Evolutionary conservation across 176 grass and related monocot species (phyloP).

Genomic region (Triticum urartu): DNA sequence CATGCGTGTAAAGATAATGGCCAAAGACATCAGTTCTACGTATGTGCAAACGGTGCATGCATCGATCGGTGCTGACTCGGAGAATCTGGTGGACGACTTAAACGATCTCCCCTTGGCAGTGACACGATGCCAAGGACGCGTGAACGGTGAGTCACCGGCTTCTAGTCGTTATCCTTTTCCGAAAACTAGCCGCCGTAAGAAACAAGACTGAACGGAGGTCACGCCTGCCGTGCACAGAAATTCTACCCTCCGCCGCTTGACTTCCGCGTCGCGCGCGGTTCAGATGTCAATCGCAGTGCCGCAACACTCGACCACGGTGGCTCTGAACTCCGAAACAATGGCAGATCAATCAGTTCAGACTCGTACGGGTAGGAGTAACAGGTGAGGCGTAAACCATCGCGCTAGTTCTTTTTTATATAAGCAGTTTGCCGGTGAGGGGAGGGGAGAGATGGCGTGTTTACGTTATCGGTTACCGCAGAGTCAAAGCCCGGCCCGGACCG

Average conservation of each 20-base stretch:
- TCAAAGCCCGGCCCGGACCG: not conserved
- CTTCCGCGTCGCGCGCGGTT: not conserved
- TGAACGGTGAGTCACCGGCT: not conserved
- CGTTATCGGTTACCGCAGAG: not conserved
- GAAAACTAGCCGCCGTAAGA: not conserved
- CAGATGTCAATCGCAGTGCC: not conserved
- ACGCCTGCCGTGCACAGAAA: not conserved
- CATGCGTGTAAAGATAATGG: not conserved
- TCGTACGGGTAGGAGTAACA: too few relatives aligned
- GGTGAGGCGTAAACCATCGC: not conserved
- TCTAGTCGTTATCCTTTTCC: not conserved
- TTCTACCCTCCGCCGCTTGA: not conserved
- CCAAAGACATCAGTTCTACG: too few relatives aligned
- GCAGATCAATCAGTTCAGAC: not conserved
- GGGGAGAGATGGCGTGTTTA: not conserved
- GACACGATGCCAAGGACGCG: not conserved
- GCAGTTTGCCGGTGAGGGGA: not conserved
- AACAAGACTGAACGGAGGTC: not conserved
- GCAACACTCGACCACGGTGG: not conserved
- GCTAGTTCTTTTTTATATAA: too few relatives aligned
- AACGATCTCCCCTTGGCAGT: not conserved
- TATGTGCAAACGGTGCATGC: not conserved
- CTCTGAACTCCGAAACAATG: not conserved
- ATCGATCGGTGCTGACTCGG: not conserved
- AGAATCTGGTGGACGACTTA: not conserved